Evolutionary conservation across 2,329 filamentous ascomycete species (phyloP).

Genomic region (Beauveria bassiana): DNA sequence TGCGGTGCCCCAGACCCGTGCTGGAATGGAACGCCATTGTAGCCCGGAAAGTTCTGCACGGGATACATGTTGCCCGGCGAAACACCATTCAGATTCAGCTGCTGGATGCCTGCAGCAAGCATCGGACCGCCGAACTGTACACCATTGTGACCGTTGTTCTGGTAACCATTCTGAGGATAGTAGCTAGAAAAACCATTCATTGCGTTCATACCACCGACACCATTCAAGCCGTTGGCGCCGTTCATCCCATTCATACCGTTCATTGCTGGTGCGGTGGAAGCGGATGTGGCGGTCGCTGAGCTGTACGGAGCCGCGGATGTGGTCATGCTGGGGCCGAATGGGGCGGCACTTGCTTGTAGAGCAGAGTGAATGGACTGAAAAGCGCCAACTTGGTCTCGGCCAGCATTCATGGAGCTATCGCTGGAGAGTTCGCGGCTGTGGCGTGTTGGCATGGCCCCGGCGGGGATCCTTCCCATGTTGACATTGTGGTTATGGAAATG

Average conservation of each 20-base stretch:
- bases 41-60: constrained; percentile 50
- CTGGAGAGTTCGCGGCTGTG: constrained; percentile 66
- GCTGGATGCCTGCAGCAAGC: constrained; percentile 61
- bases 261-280: constrained; percentile 17
- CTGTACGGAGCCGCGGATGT: constrained; percentile 21
- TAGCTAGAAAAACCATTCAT: constrained; percentile 20
- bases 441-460: constrained; percentile 55
- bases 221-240: background rate
- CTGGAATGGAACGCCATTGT: constrained; percentile 41
- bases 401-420: constrained; percentile 33
- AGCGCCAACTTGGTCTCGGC: constrained; percentile 36
- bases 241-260: constrained; percentile 20
- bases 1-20: constrained; percentile 40
- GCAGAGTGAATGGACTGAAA: constrained; percentile 60
- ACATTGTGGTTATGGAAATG: constrained; percentile 72
- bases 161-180: constrained; percentile 23
- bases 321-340: constrained; percentile 60
- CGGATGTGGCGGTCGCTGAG: constrained; percentile 18
- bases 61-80: constrained; percentile 40
- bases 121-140: constrained; percentile 37
- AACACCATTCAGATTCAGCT: constrained; percentile 48
- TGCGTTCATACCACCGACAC: background rate
- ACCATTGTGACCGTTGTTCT: constrained; percentile 12
- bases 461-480: constrained; percentile 71
- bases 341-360: constrained; percentile 70